Conservation (phyloP, 176 grass and related monocot species). For the Alloteropsis semialata region DNA sequence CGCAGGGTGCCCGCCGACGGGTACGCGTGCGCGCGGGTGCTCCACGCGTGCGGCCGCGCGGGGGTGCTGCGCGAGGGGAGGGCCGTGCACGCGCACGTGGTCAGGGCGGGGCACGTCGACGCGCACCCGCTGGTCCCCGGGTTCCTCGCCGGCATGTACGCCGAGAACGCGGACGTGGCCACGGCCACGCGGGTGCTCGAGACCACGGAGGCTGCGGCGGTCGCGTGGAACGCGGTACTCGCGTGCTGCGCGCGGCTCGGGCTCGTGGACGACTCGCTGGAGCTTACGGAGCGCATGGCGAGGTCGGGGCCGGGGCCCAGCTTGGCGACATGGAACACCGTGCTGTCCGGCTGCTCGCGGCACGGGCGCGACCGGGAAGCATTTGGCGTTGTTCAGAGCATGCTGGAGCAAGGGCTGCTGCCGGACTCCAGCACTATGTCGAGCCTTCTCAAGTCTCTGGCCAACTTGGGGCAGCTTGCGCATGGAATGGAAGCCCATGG, state of each 20-base stretch:
- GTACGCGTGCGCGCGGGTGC: constrained; percentile 61
- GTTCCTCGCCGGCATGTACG: constrained; percentile 89
- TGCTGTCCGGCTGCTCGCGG: constrained; percentile 68
- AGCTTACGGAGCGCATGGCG: constrained; percentile 51
- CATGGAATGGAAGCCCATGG: constrained; percentile 61
- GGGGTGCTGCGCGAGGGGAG: constrained; percentile 45
- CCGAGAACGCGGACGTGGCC: constrained; percentile 54
- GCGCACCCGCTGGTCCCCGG: constrained; percentile 49
- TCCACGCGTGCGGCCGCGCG: constrained; percentile 65
- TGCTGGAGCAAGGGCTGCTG: constrained; percentile 40
- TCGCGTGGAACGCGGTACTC: constrained; percentile 81
- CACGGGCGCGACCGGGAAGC: constrained; percentile 48
- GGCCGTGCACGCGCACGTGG: constrained; percentile 51
- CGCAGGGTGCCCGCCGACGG: constrained; percentile 52
- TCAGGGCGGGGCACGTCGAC: constrained; percentile 34
- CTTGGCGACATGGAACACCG: constrained; percentile 70
- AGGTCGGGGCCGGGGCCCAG: constrained; percentile 45
- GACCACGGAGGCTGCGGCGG: constrained; percentile 10
- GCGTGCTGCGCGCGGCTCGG: constrained; percentile 74
- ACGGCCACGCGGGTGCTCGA: constrained; percentile 57
- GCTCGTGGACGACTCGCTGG: constrained; percentile 64
- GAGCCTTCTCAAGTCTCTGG: constrained; percentile 61
- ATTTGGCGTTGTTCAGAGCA: constrained; percentile 35
- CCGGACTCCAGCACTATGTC: constrained; percentile 57
- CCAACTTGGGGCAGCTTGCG: constrained; percentile 34